Conservation (phyloP, 1,284 basidiomycete genomes). For the Mycena sp. region DNA sequence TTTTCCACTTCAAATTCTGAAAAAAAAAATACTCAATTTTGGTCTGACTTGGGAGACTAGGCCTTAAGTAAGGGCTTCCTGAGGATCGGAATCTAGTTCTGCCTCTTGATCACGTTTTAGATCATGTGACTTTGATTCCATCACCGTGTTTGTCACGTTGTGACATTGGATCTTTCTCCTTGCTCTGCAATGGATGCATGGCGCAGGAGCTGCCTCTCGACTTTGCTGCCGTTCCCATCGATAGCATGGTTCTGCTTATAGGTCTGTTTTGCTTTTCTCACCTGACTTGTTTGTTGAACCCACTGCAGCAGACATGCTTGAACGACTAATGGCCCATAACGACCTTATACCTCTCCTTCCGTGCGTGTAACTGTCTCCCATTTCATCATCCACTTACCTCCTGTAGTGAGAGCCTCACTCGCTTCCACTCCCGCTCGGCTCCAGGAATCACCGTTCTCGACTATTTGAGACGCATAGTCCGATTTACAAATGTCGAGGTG, state of each 20-base stretch:
- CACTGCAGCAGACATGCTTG: conserved; percentile 88
- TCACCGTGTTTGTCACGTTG: not conserved
- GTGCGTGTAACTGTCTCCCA: conserved; percentile 58
- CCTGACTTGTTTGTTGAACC: conserved; percentile 31
- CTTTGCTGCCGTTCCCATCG: conserved; percentile 83
- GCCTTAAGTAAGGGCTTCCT: too few species aligned
- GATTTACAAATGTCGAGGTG: conserved; percentile 94
- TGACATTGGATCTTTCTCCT: not conserved
- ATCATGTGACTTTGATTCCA: too few species aligned
- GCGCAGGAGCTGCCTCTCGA: conserved; percentile 75
- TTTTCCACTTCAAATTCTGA: too few species aligned
- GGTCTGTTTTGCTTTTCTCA: conserved; percentile 56
- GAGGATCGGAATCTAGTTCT: too few species aligned
- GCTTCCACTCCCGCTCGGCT: conserved; percentile 92
- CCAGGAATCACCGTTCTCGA: conserved; percentile 89
- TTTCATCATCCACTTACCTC: conserved; percentile 34
- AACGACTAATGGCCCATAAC: conserved; percentile 92
- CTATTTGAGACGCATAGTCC: conserved; percentile 91
- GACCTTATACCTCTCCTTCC: conserved; percentile 89
- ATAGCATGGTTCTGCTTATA: conserved; percentile 87
- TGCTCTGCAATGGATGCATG: conserved; percentile 73
- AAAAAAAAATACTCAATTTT: too few species aligned
- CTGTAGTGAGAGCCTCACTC: conserved; percentile 83
- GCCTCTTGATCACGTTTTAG: too few species aligned
- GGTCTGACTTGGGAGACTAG: too few species aligned